Evolutionary conservation across 2,329 filamentous ascomycete species (phyloP).

Genomic region (Sordariomycetes sp.): DNA sequence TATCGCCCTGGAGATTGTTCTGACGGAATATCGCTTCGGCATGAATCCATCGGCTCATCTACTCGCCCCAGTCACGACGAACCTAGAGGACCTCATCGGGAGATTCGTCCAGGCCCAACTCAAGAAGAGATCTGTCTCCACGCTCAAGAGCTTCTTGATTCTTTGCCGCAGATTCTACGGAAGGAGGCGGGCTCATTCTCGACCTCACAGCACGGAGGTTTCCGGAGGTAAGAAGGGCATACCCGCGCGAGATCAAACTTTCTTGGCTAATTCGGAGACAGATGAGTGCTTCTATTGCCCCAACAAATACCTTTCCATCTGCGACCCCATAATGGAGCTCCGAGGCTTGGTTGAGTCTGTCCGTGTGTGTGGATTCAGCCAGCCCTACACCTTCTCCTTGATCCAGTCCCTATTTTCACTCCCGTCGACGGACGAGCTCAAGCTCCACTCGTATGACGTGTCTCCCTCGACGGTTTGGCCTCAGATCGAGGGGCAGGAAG

Average conservation of each 20-base stretch:
- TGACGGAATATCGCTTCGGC: conserved; percentile 24
- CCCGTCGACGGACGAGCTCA: neutral
- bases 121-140: conserved; percentile 7
- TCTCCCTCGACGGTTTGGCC: conserved; percentile 21
- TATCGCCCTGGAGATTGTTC: conserved; percentile 28
- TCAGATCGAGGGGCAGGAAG: conserved; percentile 15
- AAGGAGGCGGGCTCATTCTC: conserved; percentile 2
- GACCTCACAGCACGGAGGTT: neutral
- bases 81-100: conserved; percentile 15
- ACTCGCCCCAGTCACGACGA: conserved; percentile 13
- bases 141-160: conserved; percentile 18
- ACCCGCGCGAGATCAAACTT: neutral
- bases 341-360: conserved; percentile 17
- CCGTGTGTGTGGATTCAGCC: conserved; percentile 24
- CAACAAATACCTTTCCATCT: conserved; percentile 18
- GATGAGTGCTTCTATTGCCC: conserved; percentile 16
- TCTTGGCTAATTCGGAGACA: neutral
- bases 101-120: conserved; percentile 17
- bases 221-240: neutral
- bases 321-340: conserved; percentile 18
- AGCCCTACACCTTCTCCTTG: conserved; percentile 17
- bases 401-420: conserved; percentile 16
- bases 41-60: conserved; percentile 11
- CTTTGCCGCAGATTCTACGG: conserved; percentile 24
- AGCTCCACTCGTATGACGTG: conserved; percentile 14